These are phyloP conservation scores for Sonneratia caseolaris DNA, from an alignment of 345 rosid species.

Conservation along the genomic window DNA sequence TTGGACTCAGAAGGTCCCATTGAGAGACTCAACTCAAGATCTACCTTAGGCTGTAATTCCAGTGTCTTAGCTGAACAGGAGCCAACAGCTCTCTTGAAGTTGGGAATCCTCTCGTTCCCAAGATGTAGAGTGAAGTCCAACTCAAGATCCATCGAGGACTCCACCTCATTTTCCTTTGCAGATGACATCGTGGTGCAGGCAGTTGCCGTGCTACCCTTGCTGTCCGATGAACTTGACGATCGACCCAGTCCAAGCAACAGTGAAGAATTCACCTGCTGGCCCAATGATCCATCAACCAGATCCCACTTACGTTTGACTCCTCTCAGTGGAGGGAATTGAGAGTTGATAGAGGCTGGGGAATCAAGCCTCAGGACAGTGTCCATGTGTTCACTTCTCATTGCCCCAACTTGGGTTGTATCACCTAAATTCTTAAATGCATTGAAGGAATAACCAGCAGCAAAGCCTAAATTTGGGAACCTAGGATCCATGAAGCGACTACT, in stretches of 20 bases:
- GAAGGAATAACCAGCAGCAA: slow-evolving; percentile 37
- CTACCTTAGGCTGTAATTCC: slow-evolving; percentile 40
- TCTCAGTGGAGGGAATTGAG: slow-evolving; percentile 13
- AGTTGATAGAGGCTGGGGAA: slow-evolving; percentile 28
- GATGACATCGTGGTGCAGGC: slow-evolving; percentile 67
- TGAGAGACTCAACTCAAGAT: slow-evolving; percentile 72
- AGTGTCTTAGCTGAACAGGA: slow-evolving; percentile 22
- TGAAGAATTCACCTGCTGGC: slow-evolving; percentile 42
- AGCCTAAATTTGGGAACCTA: slow-evolving; percentile 34
- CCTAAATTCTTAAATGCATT: slow-evolving; percentile 48
- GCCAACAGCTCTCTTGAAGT: slow-evolving; percentile 29
- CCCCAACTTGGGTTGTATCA: slow-evolving; percentile 33
- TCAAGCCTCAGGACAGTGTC: slow-evolving; percentile 76
- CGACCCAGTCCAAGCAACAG: slow-evolving; percentile 67
- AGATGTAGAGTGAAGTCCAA: slow-evolving; percentile 74
- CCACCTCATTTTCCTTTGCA: slow-evolving; percentile 83
- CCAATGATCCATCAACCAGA: slow-evolving; percentile 37
- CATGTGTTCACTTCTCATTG: slow-evolving; percentile 22
- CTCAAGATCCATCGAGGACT: slow-evolving; percentile 76
- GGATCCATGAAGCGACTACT: slow-evolving; percentile 43
- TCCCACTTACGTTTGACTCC: slow-evolving; percentile 76
- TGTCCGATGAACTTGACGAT: slow-evolving; percentile 78
- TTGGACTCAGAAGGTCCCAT: slow-evolving; percentile 60
- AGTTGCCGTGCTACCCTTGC: slow-evolving; percentile 77
- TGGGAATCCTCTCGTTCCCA: slow-evolving; percentile 46